These are phyloP conservation scores for Rhizophagus prolifer DNA, from an alignment of 192 early-diverging fungal genomes.

Conservation along the genomic window DNA sequence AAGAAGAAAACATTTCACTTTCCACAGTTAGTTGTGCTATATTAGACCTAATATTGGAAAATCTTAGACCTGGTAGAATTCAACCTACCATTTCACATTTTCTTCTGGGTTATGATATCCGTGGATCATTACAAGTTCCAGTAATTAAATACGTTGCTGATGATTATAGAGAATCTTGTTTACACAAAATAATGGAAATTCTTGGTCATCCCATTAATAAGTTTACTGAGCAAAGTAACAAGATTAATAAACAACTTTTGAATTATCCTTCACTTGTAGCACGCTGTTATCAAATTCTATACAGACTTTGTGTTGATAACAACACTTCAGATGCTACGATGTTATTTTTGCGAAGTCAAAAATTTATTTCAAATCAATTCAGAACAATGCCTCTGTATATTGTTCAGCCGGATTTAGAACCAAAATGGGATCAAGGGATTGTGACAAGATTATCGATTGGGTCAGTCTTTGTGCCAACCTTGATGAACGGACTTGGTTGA, in stretches of 20 bases:
- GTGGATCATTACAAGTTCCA: conserved; percentile 32
- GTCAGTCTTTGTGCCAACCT: conserved; percentile 56
- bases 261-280: conserved; percentile 80
- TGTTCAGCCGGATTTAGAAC: conserved; percentile 9
- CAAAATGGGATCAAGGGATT: conserved; percentile 31
- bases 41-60: conserved; percentile 81
- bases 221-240: conserved; percentile 35
- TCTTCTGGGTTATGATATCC: conserved; percentile 78
- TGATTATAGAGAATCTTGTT: conserved; percentile 46
- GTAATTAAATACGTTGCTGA: conserved; percentile 37
- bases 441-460: conserved; percentile 33
- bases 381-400: conserved; percentile 44
- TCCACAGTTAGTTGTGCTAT: conserved; percentile 74
- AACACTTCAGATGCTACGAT: conserved; percentile 68
- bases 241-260: conserved; percentile 31
- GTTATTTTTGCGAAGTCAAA: conserved; percentile 75
- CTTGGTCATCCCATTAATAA: conserved; percentile 49
- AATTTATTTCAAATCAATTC: conserved; percentile 77
- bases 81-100: conserved; percentile 85
- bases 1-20: conserved; percentile 33
- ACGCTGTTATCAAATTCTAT: conserved; percentile 87
- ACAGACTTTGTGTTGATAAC: conserved; percentile 72
- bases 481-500: conserved; percentile 87
- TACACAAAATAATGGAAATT: conserved; percentile 66
- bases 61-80: conserved; percentile 53